These are phyloP conservation scores for Lepidopterella palustris DNA, from an alignment of 495 filamentous ascomycete genomes.

Conservation along the genomic window DNA sequence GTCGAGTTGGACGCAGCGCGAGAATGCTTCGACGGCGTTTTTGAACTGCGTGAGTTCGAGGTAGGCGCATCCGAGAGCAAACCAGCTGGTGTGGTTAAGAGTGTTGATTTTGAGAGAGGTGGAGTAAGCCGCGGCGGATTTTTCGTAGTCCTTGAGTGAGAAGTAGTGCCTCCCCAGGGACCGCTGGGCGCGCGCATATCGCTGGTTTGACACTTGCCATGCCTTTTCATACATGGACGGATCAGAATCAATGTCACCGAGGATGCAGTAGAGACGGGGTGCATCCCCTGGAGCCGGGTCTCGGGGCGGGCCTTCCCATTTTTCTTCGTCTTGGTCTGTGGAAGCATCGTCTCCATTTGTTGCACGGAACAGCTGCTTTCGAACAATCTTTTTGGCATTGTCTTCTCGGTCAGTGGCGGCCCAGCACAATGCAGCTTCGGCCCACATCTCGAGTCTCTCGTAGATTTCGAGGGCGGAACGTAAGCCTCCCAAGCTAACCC, in stretches of 20 bases:
- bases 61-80: slow-evolving; percentile 78
- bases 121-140: slow-evolving; percentile 69
- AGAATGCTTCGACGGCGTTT: slow-evolving; percentile 80
- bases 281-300: slow-evolving; percentile 71
- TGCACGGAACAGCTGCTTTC: slow-evolving; percentile 67
- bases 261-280: slow-evolving; percentile 83
- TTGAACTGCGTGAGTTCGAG: slow-evolving; percentile 69
- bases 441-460: slow-evolving; percentile 89
- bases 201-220: slow-evolving; percentile 74
- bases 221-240: slow-evolving; percentile 71
- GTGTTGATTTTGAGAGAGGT: slow-evolving; percentile 71
- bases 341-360: slow-evolving; percentile 38
- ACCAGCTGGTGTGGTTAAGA: slow-evolving; percentile 78
- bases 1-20: slow-evolving; percentile 69
- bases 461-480: slow-evolving; percentile 93
- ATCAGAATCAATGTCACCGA: slow-evolving; percentile 81
- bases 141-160: slow-evolving; percentile 52
- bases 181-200: slow-evolving; percentile 82
- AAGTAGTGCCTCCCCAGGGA: slow-evolving; percentile 76
- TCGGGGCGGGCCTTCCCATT: slow-evolving; percentile 48
- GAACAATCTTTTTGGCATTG: slow-evolving; percentile 68
- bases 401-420: slow-evolving; percentile 74
- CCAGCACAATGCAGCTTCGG: slow-evolving; percentile 88
- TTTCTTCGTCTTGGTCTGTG: slow-evolving; percentile 48
- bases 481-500: slow-evolving; percentile 80